phyloP scores from a whole-genome alignment of 2,329 filamentous ascomycete genomes.

The Beauveria bassiana region DNA sequence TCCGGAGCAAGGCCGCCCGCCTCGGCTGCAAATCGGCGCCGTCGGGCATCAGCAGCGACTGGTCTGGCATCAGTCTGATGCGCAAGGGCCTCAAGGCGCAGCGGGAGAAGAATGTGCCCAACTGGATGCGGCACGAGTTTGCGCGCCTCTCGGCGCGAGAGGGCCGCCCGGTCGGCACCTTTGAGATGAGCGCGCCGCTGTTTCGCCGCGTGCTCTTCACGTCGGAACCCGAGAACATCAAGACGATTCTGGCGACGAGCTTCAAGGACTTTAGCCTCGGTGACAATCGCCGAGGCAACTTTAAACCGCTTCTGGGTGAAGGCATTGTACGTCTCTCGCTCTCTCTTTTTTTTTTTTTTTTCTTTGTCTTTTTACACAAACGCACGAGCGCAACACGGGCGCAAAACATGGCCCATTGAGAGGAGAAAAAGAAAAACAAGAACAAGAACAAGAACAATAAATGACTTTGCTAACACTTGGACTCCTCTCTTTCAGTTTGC shows the following conservation, averaged over 20 bases:
- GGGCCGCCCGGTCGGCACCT: constrained; percentile 16
- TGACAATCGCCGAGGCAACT: constrained; percentile 18
- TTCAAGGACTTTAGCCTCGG: constrained; percentile 22
- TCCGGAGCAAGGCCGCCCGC: not conserved
- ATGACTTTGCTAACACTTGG: not conserved
- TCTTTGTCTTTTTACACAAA: not conserved
- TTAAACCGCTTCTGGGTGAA: constrained; percentile 35
- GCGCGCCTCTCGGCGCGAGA: not conserved
- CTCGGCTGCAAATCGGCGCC: constrained; percentile 16
- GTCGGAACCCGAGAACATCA: constrained; percentile 21
- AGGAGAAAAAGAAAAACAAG: not conserved
- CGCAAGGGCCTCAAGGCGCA: constrained; percentile 12
- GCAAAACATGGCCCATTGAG: not conserved
- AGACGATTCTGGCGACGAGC: constrained; percentile 20
- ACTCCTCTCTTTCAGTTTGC: constrained; percentile 20
- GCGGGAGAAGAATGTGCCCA: constrained; percentile 15
- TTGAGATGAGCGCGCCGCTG: constrained; percentile 14
- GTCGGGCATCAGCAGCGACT: constrained; percentile 11
- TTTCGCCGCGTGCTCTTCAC: constrained; percentile 17
- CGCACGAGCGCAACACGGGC: not conserved
- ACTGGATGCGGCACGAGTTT: constrained; percentile 5
- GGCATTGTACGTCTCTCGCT: constrained; percentile 22
- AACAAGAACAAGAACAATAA: not conserved
- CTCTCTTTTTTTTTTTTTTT: too few species aligned
- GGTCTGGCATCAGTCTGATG: constrained; percentile 14